Base-by-base conservation (phyloP, 352 stramenopile genomes). In the Globisporangium carolinianum region DNA sequence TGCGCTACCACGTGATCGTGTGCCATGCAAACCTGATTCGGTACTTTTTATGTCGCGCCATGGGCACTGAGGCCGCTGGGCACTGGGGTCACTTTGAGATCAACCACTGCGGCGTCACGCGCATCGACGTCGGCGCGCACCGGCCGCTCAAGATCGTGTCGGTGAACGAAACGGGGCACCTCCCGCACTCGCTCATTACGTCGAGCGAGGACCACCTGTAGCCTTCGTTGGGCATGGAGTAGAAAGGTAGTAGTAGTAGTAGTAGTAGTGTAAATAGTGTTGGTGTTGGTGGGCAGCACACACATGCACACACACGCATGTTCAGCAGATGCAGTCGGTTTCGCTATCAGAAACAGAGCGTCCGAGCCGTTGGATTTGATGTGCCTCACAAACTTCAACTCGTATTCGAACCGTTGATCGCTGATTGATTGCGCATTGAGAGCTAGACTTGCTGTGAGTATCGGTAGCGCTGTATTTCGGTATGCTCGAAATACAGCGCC, bases 21-120 rank as follows among this genome's bases (percentile, higher is more conserved):
- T 91, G 81, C 61, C 83, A 94, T 66, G 83, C 81, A 45, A 94
- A 94, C 61, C 47, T 94, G 38, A 94, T 94, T 57, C 72, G 83
- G 51, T 94, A 82, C 59, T 89, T 94, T 47, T 61, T 94, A 36
- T 94, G 83, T 57, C 79, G 79, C 51, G 79, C 81, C 8, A 67
- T 94, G 50, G 75, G 79, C 11, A 72, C 91, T 14, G 66, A 73
- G 18, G 66, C 83, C 12, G 54, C 65, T 10, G 79, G 74, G 12
- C 76, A 75, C 8, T 94, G 83, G 83, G 81, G 81, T 37, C 78
- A 89, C 58, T 87, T 94, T 50, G 83, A 91, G 66, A 91, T 94
- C 65, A 91, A 94, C 55, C 81, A 94, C 58, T 94, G 83, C 61
- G 67, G 81, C 60, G 71, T 94, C 63, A 89, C 83, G 32, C 79